Evolutionary conservation across 1,139 yeast species (phyloP), one percentile per base, ranked within the genome.

Genomic region (Nakaseomyces sp.): DNA sequence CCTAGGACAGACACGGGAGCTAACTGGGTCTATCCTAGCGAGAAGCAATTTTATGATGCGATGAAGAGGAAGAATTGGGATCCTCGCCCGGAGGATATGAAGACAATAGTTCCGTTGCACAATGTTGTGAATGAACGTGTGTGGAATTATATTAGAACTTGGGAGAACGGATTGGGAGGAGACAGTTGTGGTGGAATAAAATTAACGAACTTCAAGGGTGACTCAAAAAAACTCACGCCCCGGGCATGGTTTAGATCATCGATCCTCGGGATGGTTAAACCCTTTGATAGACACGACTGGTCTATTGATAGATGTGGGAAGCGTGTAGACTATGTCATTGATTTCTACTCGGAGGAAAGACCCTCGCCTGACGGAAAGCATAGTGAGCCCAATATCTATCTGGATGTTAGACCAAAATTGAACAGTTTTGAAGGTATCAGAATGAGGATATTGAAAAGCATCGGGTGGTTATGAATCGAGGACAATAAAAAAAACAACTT

Each of bases 261-360:
- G 52, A 58, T 84, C 28, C 58, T 80, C 47, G 87, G 96, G 0
- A 72, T 74, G 49, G 78, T 77, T 43, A 75, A 74, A 50, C 98
- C 98, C 0, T 91, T 91, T 66, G 98, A 91, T 65, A 75, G 98
- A 56, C 98, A 91, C 61, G 98, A 91, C 65, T 91, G 98, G 98
- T 70, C 75, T 10, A 74, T 91, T n/a, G 81, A 84, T 57, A 70
- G 97, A 44, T 86, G 96, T 63, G 97, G 97, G 2, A 74, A 69
- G 13, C 74, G 75, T 44, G 74, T 91, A 15, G 96, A 88, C 44
- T 91, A 91, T 56, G 96, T 91, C 38, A 89, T 91, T 58, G 98
- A 91, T 63, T 91, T 87, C 61, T 91, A 91, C 64, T 66, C 82
- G 12, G 74, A 73, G 45, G 75, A 77, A 2, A 22, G 16, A 13